These are phyloP conservation scores for Leccinellum luteum DNA, from an alignment of 768 basidiomycete genomes.

Conservation along the genomic window DNA sequence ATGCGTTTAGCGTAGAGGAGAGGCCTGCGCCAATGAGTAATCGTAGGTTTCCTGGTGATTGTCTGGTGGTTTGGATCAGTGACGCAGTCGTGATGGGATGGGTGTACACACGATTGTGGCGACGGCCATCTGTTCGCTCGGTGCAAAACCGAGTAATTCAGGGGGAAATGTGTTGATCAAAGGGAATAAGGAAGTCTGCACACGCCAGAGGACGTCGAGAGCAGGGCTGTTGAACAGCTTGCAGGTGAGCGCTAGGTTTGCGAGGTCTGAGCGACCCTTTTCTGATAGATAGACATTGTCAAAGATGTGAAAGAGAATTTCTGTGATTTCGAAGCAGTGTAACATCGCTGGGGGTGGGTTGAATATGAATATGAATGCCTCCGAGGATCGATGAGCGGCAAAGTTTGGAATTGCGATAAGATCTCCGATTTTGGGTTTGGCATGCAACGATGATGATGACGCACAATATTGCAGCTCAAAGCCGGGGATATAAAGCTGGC, in stretches of 20 bases:
- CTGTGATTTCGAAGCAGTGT: constrained; percentile 19
- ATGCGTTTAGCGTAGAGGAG: constrained; percentile 21
- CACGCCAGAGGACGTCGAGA: constrained; percentile 23
- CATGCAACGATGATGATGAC: background rate
- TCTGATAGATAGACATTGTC: constrained; percentile 12
- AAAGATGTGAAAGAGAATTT: constrained; percentile 15
- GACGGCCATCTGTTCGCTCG: constrained; percentile 13
- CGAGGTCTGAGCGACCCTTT: constrained; percentile 12
- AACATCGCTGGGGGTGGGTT: background rate
- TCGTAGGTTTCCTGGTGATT: constrained; percentile 10
- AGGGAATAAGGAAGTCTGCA: constrained; percentile 18
- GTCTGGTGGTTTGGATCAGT: constrained; percentile 3
- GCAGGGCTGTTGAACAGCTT: constrained; percentile 16
- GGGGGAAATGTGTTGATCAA: constrained; percentile 16
- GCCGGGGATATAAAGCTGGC: constrained; percentile 19
- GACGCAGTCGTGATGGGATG: no score
- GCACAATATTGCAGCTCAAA: background rate
- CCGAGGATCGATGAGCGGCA: background rate
- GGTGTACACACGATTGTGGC: constrained; percentile 14
- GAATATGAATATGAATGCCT: background rate
- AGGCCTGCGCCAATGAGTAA: constrained; percentile 18
- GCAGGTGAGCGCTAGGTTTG: constrained; percentile 15
- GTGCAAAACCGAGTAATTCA: constrained; percentile 15
- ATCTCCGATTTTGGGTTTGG: constrained; percentile 2
- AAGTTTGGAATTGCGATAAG: background rate